Percentiles rank a stretch among this genome's conserved stretches.
These are phyloP conservation scores for Taphrina flavorubra DNA, from an alignment of 1,139 yeast species.

Conservation along the genomic window DNA sequence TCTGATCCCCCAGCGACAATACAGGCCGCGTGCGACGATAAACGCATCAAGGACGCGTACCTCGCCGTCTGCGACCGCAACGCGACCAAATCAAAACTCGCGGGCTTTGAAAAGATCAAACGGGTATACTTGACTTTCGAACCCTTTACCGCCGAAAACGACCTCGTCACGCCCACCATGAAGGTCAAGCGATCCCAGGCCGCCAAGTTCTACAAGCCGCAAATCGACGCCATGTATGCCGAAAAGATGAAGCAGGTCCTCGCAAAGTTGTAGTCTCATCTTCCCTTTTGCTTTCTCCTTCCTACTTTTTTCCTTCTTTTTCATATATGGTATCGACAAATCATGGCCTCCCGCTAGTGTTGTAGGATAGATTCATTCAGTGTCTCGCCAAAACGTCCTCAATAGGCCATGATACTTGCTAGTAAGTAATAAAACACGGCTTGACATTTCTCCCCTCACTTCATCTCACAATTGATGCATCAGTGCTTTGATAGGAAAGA, in stretches of 20 bases:
- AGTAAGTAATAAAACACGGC: no score
- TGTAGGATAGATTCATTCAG: no score
- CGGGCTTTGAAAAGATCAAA: slow-evolving; percentile 68
- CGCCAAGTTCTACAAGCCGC: slow-evolving; percentile 55
- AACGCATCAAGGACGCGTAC: slow-evolving; percentile 51
- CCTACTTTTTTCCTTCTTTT: not conserved
- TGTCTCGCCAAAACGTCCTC: no score
- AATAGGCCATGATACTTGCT: no score
- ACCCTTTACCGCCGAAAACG: slow-evolving; percentile 68
- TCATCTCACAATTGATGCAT: no score
- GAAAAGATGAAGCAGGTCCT: slow-evolving; percentile 51
- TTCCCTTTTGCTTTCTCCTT: not conserved
- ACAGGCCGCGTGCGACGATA: slow-evolving; percentile 49
- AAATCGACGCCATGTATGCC: slow-evolving; percentile 62
- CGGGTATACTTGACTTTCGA: slow-evolving; percentile 66
- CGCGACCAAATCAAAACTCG: slow-evolving; percentile 51
- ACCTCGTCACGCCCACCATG: slow-evolving; percentile 74
- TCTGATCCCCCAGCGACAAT: slow-evolving; percentile 50
- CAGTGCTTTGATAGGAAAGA: no score
- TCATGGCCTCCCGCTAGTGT: no score
- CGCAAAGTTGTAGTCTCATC: slow-evolving; percentile 32
- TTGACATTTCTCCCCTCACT: no score
- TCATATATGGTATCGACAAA: no score
- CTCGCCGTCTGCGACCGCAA: slow-evolving; percentile 50
- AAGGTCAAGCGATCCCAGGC: slow-evolving; percentile 72